Conservation (phyloP, 1,284 basidiomycete species). For the Ustilago cynodontis region DNA sequence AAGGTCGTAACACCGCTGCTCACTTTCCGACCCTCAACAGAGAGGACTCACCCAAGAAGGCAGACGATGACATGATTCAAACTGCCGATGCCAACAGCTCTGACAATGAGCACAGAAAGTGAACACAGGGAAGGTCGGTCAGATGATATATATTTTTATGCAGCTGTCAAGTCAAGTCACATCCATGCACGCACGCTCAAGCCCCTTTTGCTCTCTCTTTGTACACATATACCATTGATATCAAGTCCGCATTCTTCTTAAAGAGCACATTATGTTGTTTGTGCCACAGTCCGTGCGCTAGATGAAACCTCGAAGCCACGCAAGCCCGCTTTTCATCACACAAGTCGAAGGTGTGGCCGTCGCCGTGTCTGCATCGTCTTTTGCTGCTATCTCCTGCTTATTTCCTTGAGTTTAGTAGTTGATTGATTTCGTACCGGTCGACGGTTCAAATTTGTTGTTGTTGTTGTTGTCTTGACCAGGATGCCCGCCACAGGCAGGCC, state of each 20-base stretch:
- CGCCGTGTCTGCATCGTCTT: no score
- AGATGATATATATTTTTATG: background rate
- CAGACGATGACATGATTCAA: constrained; percentile 19
- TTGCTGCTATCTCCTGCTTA: no score
- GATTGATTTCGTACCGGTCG: no score
- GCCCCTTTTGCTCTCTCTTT: background rate
- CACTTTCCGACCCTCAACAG: constrained; percentile 24
- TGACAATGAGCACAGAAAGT: constrained; percentile 23
- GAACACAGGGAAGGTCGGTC: background rate
- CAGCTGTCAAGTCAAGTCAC: background rate
- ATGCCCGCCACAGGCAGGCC: no score
- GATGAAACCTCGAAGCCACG: no score
- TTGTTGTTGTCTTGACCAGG: no score
- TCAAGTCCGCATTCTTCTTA: background rate
- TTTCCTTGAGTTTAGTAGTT: no score
- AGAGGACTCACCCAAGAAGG: constrained; percentile 25
- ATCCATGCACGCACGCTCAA: background rate
- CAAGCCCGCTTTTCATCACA: no score
- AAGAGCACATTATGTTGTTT: no score
- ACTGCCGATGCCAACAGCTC: constrained; percentile 24
- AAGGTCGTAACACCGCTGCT: background rate
- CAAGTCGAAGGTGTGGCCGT: no score
- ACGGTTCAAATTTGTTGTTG: no score
- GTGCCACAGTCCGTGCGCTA: no score
- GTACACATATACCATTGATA: constrained; percentile 6